Percentiles rank a stretch among this genome's conserved stretches.
Evolutionary conservation across 2,329 filamentous ascomycete species (phyloP).

Genomic region (Venturia carpophila): DNA sequence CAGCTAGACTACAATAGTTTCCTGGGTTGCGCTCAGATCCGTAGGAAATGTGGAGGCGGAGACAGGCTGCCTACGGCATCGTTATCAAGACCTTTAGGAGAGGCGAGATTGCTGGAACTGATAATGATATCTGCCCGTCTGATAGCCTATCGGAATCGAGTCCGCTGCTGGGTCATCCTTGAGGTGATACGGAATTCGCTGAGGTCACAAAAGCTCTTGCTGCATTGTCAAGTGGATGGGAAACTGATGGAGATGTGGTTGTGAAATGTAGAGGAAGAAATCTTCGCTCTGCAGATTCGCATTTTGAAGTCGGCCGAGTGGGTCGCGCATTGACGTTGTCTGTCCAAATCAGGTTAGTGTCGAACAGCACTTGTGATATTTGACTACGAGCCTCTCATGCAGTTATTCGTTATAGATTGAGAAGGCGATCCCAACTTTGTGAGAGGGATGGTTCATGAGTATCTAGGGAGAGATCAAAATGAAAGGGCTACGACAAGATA

Average conservation of each 20-base stretch:
- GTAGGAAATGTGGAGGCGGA: not conserved
- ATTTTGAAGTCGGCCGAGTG: not conserved
- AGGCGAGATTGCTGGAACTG: not conserved
- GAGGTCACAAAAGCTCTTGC: not conserved
- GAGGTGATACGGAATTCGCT: not conserved
- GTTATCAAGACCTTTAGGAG: not conserved
- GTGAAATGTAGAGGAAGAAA: not conserved
- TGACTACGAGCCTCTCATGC: too few species aligned
- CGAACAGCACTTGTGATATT: not conserved
- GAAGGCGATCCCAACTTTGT: too few species aligned
- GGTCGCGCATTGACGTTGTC: not conserved
- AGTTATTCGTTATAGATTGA: too few species aligned
- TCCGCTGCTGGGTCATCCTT: not conserved
- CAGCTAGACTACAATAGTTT: not conserved
- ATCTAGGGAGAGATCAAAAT: too few species aligned
- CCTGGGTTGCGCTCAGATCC: not conserved
- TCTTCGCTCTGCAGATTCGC: not conserved
- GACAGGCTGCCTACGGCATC: slow-evolving; percentile 5
- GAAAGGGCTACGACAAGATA: too few species aligned
- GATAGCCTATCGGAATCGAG: slow-evolving; percentile 1
- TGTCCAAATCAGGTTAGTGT: not conserved
- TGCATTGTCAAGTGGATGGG: not conserved
- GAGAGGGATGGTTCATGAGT: too few species aligned
- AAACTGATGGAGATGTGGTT: not conserved
- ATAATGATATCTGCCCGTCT: not conserved